phyloP scores from a whole-genome alignment of 805 yeast species.

The Starmera caribaea region DNA sequence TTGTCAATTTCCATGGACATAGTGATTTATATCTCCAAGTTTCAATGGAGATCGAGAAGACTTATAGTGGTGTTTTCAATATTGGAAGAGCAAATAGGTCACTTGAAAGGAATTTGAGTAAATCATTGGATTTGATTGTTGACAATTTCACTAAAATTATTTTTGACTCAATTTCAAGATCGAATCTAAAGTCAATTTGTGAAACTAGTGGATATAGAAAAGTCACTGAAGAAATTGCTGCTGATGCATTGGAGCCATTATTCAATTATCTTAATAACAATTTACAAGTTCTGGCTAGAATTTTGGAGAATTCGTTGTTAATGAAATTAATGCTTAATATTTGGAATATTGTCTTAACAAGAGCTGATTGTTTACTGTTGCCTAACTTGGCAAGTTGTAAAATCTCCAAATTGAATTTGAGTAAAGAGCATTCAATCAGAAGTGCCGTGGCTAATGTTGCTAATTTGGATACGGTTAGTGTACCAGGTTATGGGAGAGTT shows the following conservation, averaged over 20 bases:
- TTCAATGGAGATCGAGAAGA: constrained; percentile 66
- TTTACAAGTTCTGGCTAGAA: constrained; percentile 51
- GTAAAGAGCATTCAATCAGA: constrained; percentile 32
- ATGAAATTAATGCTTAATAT: constrained; percentile 63
- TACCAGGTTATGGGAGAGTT: constrained; percentile 44
- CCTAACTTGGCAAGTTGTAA: constrained; percentile 54
- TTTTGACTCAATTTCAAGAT: constrained; percentile 43
- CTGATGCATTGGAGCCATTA: constrained; percentile 61
- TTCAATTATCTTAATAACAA: constrained; percentile 68
- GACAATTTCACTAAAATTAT: constrained; percentile 63
- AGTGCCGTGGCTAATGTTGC: constrained; percentile 43
- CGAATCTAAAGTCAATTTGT: constrained; percentile 46
- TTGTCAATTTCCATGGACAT: constrained; percentile 48
- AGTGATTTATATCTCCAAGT: constrained; percentile 62
- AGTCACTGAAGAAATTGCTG: constrained; percentile 39
- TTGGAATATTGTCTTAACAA: constrained; percentile 65
- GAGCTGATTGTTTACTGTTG: constrained; percentile 62
- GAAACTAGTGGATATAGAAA: constrained; percentile 35
- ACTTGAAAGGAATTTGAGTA: constrained; percentile 52
- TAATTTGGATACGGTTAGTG: constrained; percentile 10
- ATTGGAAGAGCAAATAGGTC: constrained; percentile 69
- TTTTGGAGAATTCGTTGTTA: constrained; percentile 44
- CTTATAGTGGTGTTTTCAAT: constrained; percentile 67
- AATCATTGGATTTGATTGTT: constrained; percentile 60
- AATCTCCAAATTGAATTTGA: constrained; percentile 16